These are phyloP conservation scores for Alternaria viburni DNA, from an alignment of 2,329 filamentous ascomycete genomes.

Conservation along the genomic window DNA sequence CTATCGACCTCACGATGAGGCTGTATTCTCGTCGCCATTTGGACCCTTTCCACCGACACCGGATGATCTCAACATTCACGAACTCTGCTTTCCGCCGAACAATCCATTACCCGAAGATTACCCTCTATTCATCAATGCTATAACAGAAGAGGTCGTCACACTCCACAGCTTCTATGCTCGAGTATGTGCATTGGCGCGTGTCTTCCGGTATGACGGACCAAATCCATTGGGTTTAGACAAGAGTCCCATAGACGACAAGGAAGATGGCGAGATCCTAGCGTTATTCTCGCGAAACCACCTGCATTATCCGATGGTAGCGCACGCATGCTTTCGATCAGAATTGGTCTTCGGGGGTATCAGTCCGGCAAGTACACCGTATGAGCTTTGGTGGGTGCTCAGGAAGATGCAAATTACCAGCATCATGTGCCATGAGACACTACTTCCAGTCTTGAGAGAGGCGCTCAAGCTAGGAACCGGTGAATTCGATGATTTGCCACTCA, in stretches of 20 bases:
- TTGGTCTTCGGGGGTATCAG: constrained; percentile 42
- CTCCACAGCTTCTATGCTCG: constrained; percentile 38
- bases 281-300: constrained; percentile 38
- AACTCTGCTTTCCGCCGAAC: constrained; percentile 36
- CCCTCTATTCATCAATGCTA: constrained; percentile 37
- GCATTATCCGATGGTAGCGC: constrained; percentile 40
- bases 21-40: constrained; percentile 35
- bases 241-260: constrained; percentile 30
- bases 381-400: constrained; percentile 41
- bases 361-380: constrained; percentile 37
- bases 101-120: constrained; percentile 37
- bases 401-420: constrained; percentile 41
- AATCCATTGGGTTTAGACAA: constrained; percentile 28
- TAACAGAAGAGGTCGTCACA: constrained; percentile 31
- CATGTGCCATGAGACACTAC: constrained; percentile 36
- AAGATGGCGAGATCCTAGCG: constrained; percentile 39
- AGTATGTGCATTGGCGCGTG: constrained; percentile 35
- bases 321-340: constrained; percentile 39
- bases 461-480: constrained; percentile 36
- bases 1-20: constrained; percentile 23
- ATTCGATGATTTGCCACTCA: constrained; percentile 22
- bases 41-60: constrained; percentile 36
- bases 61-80: constrained; percentile 38
- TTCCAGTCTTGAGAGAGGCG: constrained; percentile 32
- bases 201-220: constrained; percentile 33